phyloP scores from a whole-genome alignment of 1,139 yeast genomes.

The Sugiyamaella novakii region DNA sequence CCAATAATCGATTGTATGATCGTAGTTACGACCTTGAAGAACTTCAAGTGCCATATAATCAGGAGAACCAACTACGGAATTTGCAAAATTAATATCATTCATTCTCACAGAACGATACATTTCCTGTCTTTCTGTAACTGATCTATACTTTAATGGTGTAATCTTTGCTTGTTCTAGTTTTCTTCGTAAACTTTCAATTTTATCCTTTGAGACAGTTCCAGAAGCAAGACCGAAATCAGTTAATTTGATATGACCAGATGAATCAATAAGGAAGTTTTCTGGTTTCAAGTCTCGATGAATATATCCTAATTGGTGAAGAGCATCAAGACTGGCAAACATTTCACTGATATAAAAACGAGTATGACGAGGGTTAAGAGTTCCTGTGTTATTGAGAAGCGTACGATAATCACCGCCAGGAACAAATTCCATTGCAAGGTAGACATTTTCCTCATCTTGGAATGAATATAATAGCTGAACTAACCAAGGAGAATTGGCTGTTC shows the following conservation, averaged over 20 bases:
- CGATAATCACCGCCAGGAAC: constrained; percentile 99
- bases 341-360: constrained; percentile 94
- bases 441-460: constrained; percentile 88
- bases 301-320: constrained; percentile 91
- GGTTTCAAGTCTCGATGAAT: constrained; percentile 98
- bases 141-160: constrained; percentile 62
- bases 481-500: constrained; percentile 96
- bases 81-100: constrained; percentile 75
- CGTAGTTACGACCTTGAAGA: constrained; percentile 88
- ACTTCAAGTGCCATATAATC: constrained; percentile 99
- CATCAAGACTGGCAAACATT: constrained; percentile 94
- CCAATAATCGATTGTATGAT: constrained; percentile 98
- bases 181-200: constrained; percentile 90
- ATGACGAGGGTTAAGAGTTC: constrained; percentile 89
- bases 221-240: constrained; percentile 98
- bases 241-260: constrained; percentile 91
- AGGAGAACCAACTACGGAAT: constrained; percentile 96
- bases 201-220: constrained; percentile 89
- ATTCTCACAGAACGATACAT: constrained; percentile 74
- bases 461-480: constrained; percentile 90
- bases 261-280: constrained; percentile 91
- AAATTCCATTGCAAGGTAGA: constrained; percentile 96
- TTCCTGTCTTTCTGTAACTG: constrained; percentile 85
- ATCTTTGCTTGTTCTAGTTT: constrained; percentile 78
- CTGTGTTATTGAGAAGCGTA: constrained; percentile 79